These are phyloP conservation scores for Didymella sp. DNA, from an alignment of 2,329 filamentous ascomycete genomes.

Conservation along the genomic window DNA sequence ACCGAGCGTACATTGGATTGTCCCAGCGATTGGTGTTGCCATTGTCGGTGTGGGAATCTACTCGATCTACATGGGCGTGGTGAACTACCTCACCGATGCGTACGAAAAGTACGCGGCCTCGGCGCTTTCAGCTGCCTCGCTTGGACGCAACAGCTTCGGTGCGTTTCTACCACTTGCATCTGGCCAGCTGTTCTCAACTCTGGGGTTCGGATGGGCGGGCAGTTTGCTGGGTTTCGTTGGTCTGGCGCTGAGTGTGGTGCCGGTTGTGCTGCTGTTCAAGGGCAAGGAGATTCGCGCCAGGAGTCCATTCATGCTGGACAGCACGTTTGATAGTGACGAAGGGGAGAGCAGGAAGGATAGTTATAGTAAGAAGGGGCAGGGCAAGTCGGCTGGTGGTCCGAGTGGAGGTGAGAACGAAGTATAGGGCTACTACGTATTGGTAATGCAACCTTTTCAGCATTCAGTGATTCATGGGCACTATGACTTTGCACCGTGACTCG, in stretches of 20 bases:
- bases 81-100: constrained; percentile 58
- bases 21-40: constrained; percentile 34
- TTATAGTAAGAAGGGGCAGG: neutral
- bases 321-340: constrained; percentile 31
- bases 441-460: too few relatives aligned
- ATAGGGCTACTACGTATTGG: too few relatives aligned
- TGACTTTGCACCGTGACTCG: too few relatives aligned
- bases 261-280: constrained; percentile 52
- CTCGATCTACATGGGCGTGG: constrained; percentile 55
- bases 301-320: constrained; percentile 49
- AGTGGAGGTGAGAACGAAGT: constrained; percentile 2
- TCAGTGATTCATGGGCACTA: too few relatives aligned
- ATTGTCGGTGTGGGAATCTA: constrained; percentile 42
- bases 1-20: constrained; percentile 45
- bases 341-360: constrained; percentile 7
- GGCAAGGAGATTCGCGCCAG: constrained; percentile 49
- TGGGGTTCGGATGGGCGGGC: constrained; percentile 55
- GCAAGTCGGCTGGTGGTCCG: neutral
- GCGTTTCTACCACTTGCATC: constrained; percentile 56
- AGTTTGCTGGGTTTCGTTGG: constrained; percentile 55
- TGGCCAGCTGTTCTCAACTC: constrained; percentile 49
- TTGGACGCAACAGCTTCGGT: constrained; percentile 56
- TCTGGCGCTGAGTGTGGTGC: constrained; percentile 49
- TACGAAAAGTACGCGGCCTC: constrained; percentile 59
- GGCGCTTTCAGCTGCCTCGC: constrained; percentile 55